phyloP scores from a whole-genome alignment of 805 yeast genomes.

The Yarrowia sp. region DNA sequence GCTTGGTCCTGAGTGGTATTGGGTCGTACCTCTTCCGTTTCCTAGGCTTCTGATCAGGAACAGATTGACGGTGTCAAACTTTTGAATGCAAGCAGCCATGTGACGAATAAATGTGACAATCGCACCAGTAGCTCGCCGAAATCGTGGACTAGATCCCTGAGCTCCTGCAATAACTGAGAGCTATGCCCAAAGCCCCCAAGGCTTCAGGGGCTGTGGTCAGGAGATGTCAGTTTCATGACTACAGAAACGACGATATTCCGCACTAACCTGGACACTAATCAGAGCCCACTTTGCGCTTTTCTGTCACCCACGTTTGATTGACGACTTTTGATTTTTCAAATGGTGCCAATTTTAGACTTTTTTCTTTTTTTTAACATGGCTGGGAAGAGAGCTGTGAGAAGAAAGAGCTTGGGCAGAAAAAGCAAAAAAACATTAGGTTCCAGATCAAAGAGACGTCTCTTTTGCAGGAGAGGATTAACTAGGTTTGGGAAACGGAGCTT shows the following conservation, averaged over 20 bases:
- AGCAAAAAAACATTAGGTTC: slow-evolving; percentile 21
- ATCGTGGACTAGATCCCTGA: slow-evolving; percentile 5
- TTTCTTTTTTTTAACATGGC: too few species aligned
- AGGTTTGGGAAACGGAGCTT: slow-evolving; percentile 18
- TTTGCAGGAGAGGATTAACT: background rate
- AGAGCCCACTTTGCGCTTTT: too few species aligned
- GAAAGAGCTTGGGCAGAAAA: slow-evolving; percentile 10
- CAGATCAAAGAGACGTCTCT: slow-evolving; percentile 18
- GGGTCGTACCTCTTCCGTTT: background rate
- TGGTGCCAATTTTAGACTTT: too few species aligned
- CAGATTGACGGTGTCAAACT: slow-evolving; percentile 8
- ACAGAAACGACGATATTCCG: too few species aligned
- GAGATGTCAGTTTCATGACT: too few species aligned
- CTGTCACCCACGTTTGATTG: too few species aligned
- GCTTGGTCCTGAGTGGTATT: too few species aligned
- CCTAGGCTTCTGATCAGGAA: slow-evolving; percentile 4
- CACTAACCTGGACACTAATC: too few species aligned
- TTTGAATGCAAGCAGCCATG: slow-evolving; percentile 26
- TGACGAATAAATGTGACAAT: slow-evolving; percentile 4
- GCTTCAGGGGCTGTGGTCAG: too few species aligned
- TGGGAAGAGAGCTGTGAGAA: slow-evolving; percentile 2
- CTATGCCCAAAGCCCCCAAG: too few species aligned
- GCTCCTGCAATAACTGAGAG: background rate
- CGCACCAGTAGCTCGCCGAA: background rate
- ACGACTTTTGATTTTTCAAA: too few species aligned